Conservation (phyloP, 768 basidiomycete genomes). For the Exidia glandulosa region DNA sequence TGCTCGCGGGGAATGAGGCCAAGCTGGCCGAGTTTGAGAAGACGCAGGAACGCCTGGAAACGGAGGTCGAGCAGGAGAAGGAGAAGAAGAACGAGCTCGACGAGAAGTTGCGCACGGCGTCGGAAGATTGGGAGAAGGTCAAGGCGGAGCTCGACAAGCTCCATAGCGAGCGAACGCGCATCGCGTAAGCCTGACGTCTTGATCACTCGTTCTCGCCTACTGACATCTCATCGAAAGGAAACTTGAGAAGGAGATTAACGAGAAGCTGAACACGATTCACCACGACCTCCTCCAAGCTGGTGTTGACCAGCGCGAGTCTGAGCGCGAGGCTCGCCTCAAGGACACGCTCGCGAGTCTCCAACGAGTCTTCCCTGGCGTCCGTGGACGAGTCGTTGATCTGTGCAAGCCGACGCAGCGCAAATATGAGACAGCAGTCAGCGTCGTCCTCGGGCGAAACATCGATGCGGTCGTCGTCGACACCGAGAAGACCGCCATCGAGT, state of each 20-base stretch:
- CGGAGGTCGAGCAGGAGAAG: conserved; percentile 48
- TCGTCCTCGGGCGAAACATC: conserved; percentile 86
- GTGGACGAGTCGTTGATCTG: conserved; percentile 84
- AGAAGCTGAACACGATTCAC: conserved; percentile 75
- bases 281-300: conserved; percentile 83
- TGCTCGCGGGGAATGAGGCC: conserved; percentile 54
- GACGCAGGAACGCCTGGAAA: conserved; percentile 42
- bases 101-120: conserved; percentile 18
- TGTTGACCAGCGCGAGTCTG: conserved; percentile 76
- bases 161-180: conserved; percentile 69
- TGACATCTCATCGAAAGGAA: conserved; percentile 43
- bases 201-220: background rate
- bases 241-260: conserved; percentile 84
- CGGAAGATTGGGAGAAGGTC: conserved; percentile 49
- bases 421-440: conserved; percentile 85
- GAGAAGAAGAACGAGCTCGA: conserved; percentile 18
- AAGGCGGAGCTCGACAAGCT: conserved; percentile 77
- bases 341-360: conserved; percentile 79
- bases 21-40: conserved; percentile 55
- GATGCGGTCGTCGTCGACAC: conserved; percentile 95
- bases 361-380: conserved; percentile 86
- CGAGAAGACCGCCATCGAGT: conserved; percentile 94
- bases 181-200: conserved; percentile 41
- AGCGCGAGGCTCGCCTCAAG: conserved; percentile 72
- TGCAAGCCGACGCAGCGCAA: conserved; percentile 91